phyloP scores from a whole-genome alignment of 179 eudicot species.

The Silene vulgaris region DNA sequence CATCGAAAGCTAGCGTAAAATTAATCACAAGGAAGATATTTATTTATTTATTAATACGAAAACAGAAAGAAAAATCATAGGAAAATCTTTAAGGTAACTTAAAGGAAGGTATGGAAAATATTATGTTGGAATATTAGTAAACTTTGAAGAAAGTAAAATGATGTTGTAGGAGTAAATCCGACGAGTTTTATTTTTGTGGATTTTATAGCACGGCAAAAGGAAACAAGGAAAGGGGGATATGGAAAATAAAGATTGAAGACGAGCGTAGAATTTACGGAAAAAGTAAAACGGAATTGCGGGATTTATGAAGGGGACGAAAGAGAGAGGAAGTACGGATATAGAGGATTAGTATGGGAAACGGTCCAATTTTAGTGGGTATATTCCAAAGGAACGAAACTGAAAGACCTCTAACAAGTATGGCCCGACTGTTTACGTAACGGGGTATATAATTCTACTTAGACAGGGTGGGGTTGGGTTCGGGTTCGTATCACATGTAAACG shows the following conservation, averaged over 20 bases:
- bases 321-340: background rate
- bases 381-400: background rate
- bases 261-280: constrained; percentile 3
- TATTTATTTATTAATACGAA: background rate
- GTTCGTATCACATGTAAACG: no score
- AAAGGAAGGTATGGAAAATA: background rate
- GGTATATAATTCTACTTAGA: no score
- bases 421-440: no score
- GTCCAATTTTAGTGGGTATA: constrained; percentile 9
- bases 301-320: background rate
- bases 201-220: background rate
- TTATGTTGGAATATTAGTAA: background rate
- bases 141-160: background rate
- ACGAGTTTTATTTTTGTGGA: background rate
- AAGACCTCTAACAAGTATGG: background rate
- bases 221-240: background rate
- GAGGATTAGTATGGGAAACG: background rate
- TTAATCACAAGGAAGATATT: background rate
- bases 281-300: background rate
- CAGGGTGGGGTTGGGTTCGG: no score
- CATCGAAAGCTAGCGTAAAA: background rate
- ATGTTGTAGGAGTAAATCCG: background rate
- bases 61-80: background rate
- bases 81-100: constrained; percentile 24
- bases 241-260: background rate